Base-by-base conservation (phyloP, 805 yeast species). In the Cyberlindnera galapagoensis region DNA sequence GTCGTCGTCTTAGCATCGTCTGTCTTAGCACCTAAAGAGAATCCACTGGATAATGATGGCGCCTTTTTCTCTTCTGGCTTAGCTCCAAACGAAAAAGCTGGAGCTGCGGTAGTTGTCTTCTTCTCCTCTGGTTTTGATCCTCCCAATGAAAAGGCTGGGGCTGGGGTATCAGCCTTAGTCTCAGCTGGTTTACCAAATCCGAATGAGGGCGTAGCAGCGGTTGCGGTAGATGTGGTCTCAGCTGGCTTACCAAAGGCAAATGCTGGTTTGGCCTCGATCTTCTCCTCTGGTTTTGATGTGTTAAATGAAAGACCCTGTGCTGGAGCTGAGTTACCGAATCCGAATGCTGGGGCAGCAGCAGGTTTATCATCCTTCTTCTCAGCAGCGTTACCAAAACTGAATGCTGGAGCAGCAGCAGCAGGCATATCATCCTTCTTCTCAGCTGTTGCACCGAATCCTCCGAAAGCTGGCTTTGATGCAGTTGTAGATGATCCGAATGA, bases 181-280 rank as follows among this genome's bases (percentile, higher is more conserved):
- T 41, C 44, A 6, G 17, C 33, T 4, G 36, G 21, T 16, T 37
- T 42, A 22, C 49, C 39, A 39, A 59, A 54, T 14, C 55, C 43
- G 21, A 51, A 42, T 3, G 38, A 28, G 16, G 32, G 24, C 9
- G 31, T 32, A 14, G 33, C 27, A 6, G 22, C 13, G 9, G 36
- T n/a, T 8, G 44, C 10, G 8, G 12, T 24, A 14, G 12, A 6
- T 5, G 29, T 11, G 8, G 29, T 13, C 8, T 21, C 20, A 17
- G 29, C 22, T 9, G 20, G 20, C 29, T 26, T 26, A 18, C 18
- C 29, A 26, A n/a, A n/a, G n/a, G n/a, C n/a, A n/a, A 26, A 32
- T n/a, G 27, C 14, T 23, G 35, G 31, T 7, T 31, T 21, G 16
- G 22, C 29, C 5, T 16, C 29, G 13, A 18, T 24, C 28, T 31